Conservation (phyloP, 1,284 basidiomycete species). For the Sutorius eximius region DNA sequence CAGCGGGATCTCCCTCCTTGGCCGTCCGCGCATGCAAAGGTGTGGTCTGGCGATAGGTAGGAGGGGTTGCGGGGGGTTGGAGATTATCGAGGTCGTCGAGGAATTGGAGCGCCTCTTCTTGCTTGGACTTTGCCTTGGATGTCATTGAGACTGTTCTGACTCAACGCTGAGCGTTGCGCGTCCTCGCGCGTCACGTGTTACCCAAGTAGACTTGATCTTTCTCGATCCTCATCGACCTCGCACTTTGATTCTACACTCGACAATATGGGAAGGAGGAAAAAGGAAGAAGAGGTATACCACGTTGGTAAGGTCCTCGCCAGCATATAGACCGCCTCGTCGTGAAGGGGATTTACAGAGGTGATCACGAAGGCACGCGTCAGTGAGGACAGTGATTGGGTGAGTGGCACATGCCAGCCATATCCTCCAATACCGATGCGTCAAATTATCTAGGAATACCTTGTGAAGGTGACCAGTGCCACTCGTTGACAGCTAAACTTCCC, state of each 20-base stretch:
- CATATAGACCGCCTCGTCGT: not conserved
- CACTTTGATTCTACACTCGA: not conserved
- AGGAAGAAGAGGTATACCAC: slow-evolving; percentile 44
- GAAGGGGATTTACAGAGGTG: slow-evolving; percentile 43
- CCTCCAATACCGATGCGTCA: not conserved
- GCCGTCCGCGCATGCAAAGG: slow-evolving; percentile 25
- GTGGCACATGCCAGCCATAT: slow-evolving; percentile 23
- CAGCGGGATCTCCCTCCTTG: slow-evolving; percentile 63
- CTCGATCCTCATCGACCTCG: not conserved
- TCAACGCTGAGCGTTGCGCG: slow-evolving; percentile 3
- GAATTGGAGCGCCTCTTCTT: slow-evolving; percentile 86
- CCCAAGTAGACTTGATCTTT: not conserved
- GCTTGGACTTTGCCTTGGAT: slow-evolving; percentile 75
- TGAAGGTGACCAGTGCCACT: slow-evolving; percentile 46
- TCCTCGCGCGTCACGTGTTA: slow-evolving; percentile 20
- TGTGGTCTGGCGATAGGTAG: slow-evolving; percentile 18
- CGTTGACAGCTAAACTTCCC: not conserved
- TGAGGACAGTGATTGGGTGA: slow-evolving; percentile 44
- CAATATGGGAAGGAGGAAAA: slow-evolving; percentile 32
- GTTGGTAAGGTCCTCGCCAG: slow-evolving; percentile 42
- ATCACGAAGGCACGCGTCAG: slow-evolving; percentile 50
- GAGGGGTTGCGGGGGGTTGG: slow-evolving; percentile 37
- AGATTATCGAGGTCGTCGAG: slow-evolving; percentile 72
- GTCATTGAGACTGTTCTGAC: slow-evolving; percentile 35
- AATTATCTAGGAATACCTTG: slow-evolving; percentile 51